Evolutionary conservation across 148 eudicot genomes (phyloP).

Genomic region (Camellia japonica): DNA sequence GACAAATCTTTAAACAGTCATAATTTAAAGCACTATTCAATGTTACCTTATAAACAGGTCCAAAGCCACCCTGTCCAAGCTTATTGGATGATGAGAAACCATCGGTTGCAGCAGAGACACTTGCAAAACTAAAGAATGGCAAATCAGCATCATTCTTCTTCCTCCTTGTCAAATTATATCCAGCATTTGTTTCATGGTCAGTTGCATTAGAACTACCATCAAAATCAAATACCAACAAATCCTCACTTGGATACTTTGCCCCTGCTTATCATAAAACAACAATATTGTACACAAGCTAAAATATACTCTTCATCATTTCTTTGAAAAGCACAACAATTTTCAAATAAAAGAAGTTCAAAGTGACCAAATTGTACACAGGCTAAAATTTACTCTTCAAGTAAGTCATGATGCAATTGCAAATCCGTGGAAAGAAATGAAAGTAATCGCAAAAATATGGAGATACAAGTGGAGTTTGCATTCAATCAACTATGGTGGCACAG

Average conservation of each 20-base stretch:
- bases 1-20: too few relatives aligned
- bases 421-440: too few relatives aligned
- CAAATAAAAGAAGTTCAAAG: too few relatives aligned
- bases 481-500: too few relatives aligned
- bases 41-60: slow-evolving; percentile 18
- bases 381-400: too few relatives aligned
- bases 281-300: too few relatives aligned
- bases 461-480: too few relatives aligned
- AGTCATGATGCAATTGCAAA: too few relatives aligned
- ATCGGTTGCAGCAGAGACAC: slow-evolving; percentile 25
- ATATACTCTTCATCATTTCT: too few relatives aligned
- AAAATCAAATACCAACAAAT: slow-evolving; percentile 20
- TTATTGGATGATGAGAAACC: slow-evolving; percentile 14
- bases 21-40: neutral
- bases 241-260: slow-evolving; percentile 5
- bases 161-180: neutral
- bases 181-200: neutral
- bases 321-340: too few relatives aligned
- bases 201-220: neutral
- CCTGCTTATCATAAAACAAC: slow-evolving; percentile 13
- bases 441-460: too few relatives aligned
- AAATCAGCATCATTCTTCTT: slow-evolving; percentile 5
- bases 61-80: slow-evolving; percentile 18
- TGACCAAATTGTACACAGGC: too few relatives aligned
- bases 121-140: slow-evolving; percentile 26